A percentile compares a stretch with the other conserved stretches of the same genome.
These are phyloP conservation scores for Blastomyces emzantsi DNA, from an alignment of 2,329 filamentous ascomycete species.

Conservation along the genomic window DNA sequence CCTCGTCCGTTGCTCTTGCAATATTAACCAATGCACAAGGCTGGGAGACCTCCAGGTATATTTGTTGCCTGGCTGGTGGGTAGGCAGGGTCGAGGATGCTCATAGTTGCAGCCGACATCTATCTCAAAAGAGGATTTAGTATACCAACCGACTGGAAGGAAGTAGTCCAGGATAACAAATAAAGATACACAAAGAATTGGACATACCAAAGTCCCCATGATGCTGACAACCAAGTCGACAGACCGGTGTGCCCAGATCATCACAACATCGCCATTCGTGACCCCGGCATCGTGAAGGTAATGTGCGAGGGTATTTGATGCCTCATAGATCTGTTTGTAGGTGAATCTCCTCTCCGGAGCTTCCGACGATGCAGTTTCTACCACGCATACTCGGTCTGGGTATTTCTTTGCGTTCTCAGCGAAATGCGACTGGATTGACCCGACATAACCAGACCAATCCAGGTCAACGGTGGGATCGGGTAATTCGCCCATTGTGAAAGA, in stretches of 20 bases:
- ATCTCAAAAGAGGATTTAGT: not conserved
- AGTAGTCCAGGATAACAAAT: not conserved
- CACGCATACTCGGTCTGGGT: constrained; percentile 61
- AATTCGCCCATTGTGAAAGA: constrained; percentile 16
- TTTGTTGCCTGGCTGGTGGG: constrained; percentile 68
- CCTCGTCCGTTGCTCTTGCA: constrained; percentile 59
- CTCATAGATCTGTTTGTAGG: constrained; percentile 79
- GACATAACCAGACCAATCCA: constrained; percentile 39
- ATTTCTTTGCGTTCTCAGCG: constrained; percentile 44
- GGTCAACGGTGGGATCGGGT: constrained; percentile 37
- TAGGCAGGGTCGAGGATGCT: constrained; percentile 69
- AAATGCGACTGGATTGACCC: constrained; percentile 24
- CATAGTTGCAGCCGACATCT: constrained; percentile 46
- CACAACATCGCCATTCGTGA: constrained; percentile 74
- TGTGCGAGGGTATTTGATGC: constrained; percentile 72
- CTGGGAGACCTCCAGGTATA: constrained; percentile 71
- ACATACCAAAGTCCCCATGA: constrained; percentile 54
- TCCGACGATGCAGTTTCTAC: constrained; percentile 50
- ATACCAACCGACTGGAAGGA: not conserved
- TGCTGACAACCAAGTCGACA: constrained; percentile 66
- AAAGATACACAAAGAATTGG: not conserved
- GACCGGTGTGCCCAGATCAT: constrained; percentile 84
- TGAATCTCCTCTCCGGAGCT: constrained; percentile 58
- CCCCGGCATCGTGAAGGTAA: constrained; percentile 63
- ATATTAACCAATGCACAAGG: constrained; percentile 67